Percentiles rank a stretch among this genome's conserved stretches.
Evolutionary conservation across 2,329 filamentous ascomycete species (phyloP).

Genomic region (Ceratocystis eucalypticola): DNA sequence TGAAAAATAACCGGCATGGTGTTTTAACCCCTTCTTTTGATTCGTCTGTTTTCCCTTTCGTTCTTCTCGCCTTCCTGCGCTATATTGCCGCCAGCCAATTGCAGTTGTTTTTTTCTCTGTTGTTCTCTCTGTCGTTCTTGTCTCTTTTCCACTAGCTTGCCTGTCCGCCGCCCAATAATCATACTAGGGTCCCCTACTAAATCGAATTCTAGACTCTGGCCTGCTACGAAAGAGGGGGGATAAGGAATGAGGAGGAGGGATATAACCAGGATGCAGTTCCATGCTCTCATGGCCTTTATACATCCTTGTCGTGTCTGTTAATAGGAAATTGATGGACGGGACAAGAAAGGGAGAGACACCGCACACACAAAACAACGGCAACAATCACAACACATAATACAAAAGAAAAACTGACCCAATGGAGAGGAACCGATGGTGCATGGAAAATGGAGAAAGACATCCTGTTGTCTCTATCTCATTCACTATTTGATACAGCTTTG

Average conservation of each 20-base stretch:
- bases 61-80: neutral
- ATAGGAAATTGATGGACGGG: neutral
- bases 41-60: neutral
- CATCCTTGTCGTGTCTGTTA: neutral
- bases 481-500: slow-evolving; percentile 4
- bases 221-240: neutral
- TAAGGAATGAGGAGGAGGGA: neutral
- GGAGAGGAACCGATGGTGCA: slow-evolving; percentile 5
- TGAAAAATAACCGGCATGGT: neutral
- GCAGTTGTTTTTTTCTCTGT: neutral
- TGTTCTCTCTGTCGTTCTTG: slow-evolving; percentile 3
- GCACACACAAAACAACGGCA: neutral
- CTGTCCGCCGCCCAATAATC: neutral
- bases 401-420: neutral
- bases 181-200: neutral
- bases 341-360: neutral
- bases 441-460: slow-evolving; percentile 4
- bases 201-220: slow-evolving; percentile 4
- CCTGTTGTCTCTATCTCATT: slow-evolving; percentile 4
- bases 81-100: neutral
- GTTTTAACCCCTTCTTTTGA: neutral
- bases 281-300: neutral
- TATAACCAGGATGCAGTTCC: neutral
- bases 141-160: neutral
- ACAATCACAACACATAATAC: neutral